Evolutionary conservation across 1,284 basidiomycete genomes (phyloP).

Genomic region (Wallemia hederae): DNA sequence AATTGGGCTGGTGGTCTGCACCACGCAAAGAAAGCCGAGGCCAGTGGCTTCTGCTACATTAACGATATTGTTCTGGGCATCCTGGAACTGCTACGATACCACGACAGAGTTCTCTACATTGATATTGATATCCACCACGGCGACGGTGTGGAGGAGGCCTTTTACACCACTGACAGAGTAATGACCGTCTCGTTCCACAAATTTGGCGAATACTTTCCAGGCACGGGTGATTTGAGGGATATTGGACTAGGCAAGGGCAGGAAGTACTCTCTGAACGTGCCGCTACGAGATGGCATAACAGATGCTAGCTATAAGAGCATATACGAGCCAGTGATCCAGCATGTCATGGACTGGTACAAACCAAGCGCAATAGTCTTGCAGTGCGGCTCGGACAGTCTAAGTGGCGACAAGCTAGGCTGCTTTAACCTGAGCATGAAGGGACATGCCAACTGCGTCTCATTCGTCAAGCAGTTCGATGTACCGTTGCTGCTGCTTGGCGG

Average conservation of each 20-base stretch:
- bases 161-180: conserved; percentile 93
- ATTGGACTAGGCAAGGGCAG: conserved; percentile 77
- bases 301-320: conserved; percentile 87
- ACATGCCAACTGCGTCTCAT: conserved; percentile 89
- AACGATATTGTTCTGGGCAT: conserved; percentile 97
- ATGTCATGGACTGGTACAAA: conserved; percentile 87
- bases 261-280: conserved; percentile 80
- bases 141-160: conserved; percentile 96
- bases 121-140: conserved; percentile 98
- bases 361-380: conserved; percentile 90
- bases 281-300: conserved; percentile 75
- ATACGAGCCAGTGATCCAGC: conserved; percentile 79
- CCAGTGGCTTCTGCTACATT: conserved; percentile 94
- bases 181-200: conserved; percentile 99
- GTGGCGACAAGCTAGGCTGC: conserved; percentile 84
- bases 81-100: conserved; percentile 78
- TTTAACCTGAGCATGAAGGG: conserved; percentile 93
- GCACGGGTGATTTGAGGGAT: conserved; percentile 88
- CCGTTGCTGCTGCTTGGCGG: conserved; percentile 80
- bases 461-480: conserved; percentile 84
- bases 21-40: conserved; percentile 95
- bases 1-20: conserved; percentile 98
- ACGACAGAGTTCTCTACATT: conserved; percentile 82
- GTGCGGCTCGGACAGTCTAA: conserved; percentile 92
- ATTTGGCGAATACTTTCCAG: conserved; percentile 97